These are phyloP conservation scores for Starmerella floricola DNA, from an alignment of 805 yeast genomes.

Conservation along the genomic window DNA sequence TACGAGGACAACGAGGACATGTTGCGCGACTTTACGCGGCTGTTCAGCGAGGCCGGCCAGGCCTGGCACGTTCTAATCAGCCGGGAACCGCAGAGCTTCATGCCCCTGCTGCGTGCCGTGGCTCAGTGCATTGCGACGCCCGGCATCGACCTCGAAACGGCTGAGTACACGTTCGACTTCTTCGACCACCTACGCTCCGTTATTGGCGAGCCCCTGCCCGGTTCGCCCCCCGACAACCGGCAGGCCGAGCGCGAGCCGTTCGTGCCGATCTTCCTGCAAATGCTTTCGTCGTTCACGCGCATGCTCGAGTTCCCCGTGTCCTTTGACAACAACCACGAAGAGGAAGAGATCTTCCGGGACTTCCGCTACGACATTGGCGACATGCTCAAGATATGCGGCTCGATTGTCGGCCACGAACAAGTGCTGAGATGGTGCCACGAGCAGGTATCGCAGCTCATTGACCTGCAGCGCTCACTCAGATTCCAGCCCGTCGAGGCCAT, in stretches of 20 bases:
- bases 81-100: slow-evolving; percentile 53
- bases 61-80: slow-evolving; percentile 86
- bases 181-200: slow-evolving; percentile 77
- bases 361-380: slow-evolving; percentile 97
- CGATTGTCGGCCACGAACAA: slow-evolving; percentile 64
- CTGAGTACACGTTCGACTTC: slow-evolving; percentile 80
- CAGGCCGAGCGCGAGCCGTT: slow-evolving; percentile 36
- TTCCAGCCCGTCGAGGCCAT: slow-evolving; percentile 93
- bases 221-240: slow-evolving; percentile 3
- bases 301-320: slow-evolving; percentile 69
- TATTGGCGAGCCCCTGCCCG: slow-evolving; percentile 31
- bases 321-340: slow-evolving; percentile 57
- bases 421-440: slow-evolving; percentile 37
- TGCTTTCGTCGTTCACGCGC: slow-evolving; percentile 48
- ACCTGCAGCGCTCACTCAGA: not conserved
- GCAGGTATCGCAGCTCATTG: not conserved
- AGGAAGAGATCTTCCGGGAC: slow-evolving; percentile 83
- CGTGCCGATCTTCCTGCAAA: slow-evolving; percentile 43
- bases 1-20: slow-evolving; percentile 18
- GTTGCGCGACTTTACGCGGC: slow-evolving; percentile 30
- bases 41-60: slow-evolving; percentile 88
- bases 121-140: slow-evolving; percentile 60
- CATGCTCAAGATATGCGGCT: slow-evolving; percentile 90
- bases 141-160: slow-evolving; percentile 68
- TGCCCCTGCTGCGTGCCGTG: slow-evolving; percentile 60